A percentile compares a stretch with the other conserved stretches of the same genome.
Evolutionary conservation across 1,284 basidiomycete species (phyloP).

Genomic region (Stereum hirsutum): DNA sequence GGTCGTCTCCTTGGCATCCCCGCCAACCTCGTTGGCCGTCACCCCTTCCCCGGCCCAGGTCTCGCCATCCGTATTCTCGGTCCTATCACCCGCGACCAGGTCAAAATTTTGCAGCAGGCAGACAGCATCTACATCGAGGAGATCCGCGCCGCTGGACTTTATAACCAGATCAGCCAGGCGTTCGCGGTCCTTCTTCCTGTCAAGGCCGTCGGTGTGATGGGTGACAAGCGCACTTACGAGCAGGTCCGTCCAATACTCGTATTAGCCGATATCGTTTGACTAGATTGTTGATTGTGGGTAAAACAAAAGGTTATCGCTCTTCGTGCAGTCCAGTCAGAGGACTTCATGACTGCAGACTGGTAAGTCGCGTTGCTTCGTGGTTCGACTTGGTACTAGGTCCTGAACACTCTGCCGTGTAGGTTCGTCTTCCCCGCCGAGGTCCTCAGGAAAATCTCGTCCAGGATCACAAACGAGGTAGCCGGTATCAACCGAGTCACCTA

Average conservation of each 20-base stretch:
- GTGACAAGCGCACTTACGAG: slow-evolving; percentile 95
- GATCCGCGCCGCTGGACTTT: slow-evolving; percentile 87
- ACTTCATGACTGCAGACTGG: slow-evolving; percentile 99
- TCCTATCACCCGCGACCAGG: slow-evolving; percentile 88
- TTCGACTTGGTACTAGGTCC: slow-evolving; percentile 2
- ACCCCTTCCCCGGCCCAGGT: slow-evolving; percentile 99
- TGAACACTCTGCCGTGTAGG: slow-evolving; percentile 29
- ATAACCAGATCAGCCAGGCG: slow-evolving; percentile 94
- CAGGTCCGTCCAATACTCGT: slow-evolving; percentile 45
- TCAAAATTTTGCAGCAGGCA: slow-evolving; percentile 90
- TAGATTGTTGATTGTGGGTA: neutral
- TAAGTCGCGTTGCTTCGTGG: slow-evolving; percentile 21
- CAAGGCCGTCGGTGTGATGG: slow-evolving; percentile 96
- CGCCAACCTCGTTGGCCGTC: slow-evolving; percentile 87
- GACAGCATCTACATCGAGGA: slow-evolving; percentile 98
- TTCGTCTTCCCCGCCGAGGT: slow-evolving; percentile 94
- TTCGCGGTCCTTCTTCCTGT: slow-evolving; percentile 98
- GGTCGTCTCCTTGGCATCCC: slow-evolving; percentile 91
- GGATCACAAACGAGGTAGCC: slow-evolving; percentile 96
- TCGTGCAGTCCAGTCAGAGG: slow-evolving; percentile 87
- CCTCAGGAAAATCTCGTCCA: slow-evolving; percentile 85
- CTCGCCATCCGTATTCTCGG: slow-evolving; percentile 99
- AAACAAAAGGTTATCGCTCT: slow-evolving; percentile 73
- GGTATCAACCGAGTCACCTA: slow-evolving; percentile 94
- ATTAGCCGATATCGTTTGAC: no score